Conservation (phyloP, 2,329 filamentous ascomycete genomes). For the Aspergillus ochraceus region DNA sequence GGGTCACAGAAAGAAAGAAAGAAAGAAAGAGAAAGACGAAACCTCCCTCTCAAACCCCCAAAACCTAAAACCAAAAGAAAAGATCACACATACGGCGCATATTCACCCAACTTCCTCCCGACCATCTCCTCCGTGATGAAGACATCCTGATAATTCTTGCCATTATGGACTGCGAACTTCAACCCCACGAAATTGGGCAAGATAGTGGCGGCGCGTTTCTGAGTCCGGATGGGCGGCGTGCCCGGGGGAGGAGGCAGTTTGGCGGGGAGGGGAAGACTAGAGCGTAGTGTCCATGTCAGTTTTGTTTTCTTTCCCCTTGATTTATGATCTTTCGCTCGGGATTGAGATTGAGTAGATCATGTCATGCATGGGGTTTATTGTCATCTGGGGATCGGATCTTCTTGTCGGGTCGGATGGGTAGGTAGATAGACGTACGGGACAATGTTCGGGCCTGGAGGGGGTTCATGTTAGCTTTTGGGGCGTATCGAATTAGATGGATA, state of each 20-base stretch:
- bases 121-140: conserved; percentile 94
- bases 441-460: conserved; percentile 62
- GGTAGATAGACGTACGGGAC: conserved; percentile 59
- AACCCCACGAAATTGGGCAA: conserved; percentile 89
- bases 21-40: background rate
- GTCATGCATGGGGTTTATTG: too few species aligned
- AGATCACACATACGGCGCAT: conserved; percentile 68
- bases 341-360: background rate
- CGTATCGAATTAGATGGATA: background rate
- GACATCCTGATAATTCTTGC: conserved; percentile 80
- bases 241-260: conserved; percentile 58
- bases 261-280: conserved; percentile 44
- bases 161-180: conserved; percentile 88
- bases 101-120: conserved; percentile 91
- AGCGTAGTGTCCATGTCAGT: conserved; percentile 24
- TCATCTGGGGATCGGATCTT: background rate
- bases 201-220: conserved; percentile 84
- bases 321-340: background rate
- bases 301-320: background rate
- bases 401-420: background rate
- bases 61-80: conserved; percentile 1
- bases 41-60: background rate
- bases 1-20: background rate
- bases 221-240: conserved; percentile 74
- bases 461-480: background rate